phyloP scores from a whole-genome alignment of 2,329 filamentous ascomycete species.

The Clarireedia homoeocarpa region DNA sequence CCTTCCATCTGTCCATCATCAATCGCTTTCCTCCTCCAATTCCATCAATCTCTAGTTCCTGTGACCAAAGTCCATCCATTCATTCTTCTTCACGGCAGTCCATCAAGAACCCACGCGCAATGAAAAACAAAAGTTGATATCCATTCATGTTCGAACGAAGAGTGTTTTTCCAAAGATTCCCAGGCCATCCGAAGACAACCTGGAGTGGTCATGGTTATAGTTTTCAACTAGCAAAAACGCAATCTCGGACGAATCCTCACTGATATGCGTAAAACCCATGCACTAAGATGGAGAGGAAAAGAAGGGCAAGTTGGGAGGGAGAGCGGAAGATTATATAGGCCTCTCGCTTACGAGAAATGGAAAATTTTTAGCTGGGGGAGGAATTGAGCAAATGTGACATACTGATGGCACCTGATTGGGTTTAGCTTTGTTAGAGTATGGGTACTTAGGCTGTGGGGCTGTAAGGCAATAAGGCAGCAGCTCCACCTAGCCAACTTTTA shows the following conservation, averaged over 20 bases:
- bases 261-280: constrained; percentile 53
- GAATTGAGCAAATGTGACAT: constrained; percentile 2
- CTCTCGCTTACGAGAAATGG: background rate
- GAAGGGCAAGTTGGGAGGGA: constrained; percentile 12
- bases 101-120: constrained; percentile 37
- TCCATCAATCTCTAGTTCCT: background rate
- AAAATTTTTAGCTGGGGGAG: background rate
- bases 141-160: constrained; percentile 17
- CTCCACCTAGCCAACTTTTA: too few species aligned
- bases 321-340: constrained; percentile 4
- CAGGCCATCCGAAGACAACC: constrained; percentile 58
- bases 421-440: background rate
- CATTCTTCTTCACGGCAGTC: constrained; percentile 44
- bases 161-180: constrained; percentile 66
- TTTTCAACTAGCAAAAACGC: constrained; percentile 69
- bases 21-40: too few species aligned
- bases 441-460: too few species aligned
- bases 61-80: background rate
- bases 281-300: constrained; percentile 51
- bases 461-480: too few species aligned
- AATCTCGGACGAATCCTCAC: constrained; percentile 84
- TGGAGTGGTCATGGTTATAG: constrained; percentile 61
- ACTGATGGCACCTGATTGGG: background rate
- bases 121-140: constrained; percentile 38
- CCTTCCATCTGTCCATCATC: background rate